Evolutionary conservation across 169 alveolate genomes (phyloP), one percentile per base, ranked within the genome.

Genomic region (Nephromyces sp.): DNA sequence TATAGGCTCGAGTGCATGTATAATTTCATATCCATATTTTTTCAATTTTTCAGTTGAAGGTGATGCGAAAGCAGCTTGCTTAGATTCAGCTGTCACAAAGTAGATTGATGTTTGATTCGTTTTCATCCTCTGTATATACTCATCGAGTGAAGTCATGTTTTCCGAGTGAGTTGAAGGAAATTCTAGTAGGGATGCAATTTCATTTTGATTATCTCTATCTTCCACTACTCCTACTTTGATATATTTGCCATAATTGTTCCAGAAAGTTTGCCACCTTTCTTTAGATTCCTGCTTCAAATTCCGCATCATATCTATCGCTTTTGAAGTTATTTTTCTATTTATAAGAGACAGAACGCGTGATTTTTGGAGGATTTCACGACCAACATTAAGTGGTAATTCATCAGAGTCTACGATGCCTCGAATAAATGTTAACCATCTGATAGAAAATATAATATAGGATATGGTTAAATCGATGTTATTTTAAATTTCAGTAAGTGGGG

Each of bases 391-490:
- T 27, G 99, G 98, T 70, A 96, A 84, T 71, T 94, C 98, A 78
- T 96, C 99, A 32, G 98, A 91, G 86, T 96, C 98, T 35, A 96
- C 98, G 32, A 96, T 98, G 66, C 99, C 99, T 70, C 95, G 92
- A 32, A 95, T 86, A 89, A 95, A 96, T 75, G 94, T 95, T 70
- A 96, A 84, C 95, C 95, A 90, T 61, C 94, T 68, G 57, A 61
- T 68, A n/a, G n/a, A n/a, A n/a, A n/a, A n/a, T n/a, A n/a, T n/a
- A n/a, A n/a, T n/a, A n/a, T n/a, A n/a, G n/a, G n/a, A n/a, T n/a
- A n/a, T n/a, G n/a, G n/a, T n/a, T n/a, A n/a, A n/a, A n/a, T n/a
- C n/a, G n/a, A n/a, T n/a, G n/a, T n/a, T n/a, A n/a, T n/a, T n/a
- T n/a, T n/a, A n/a, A n/a, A n/a, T n/a, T n/a, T n/a, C n/a, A n/a